Evolutionary conservation across 2,329 filamentous ascomycete genomes (phyloP), one percentile per base, ranked within the genome.

Genomic region (Xylariaceae sp.): DNA sequence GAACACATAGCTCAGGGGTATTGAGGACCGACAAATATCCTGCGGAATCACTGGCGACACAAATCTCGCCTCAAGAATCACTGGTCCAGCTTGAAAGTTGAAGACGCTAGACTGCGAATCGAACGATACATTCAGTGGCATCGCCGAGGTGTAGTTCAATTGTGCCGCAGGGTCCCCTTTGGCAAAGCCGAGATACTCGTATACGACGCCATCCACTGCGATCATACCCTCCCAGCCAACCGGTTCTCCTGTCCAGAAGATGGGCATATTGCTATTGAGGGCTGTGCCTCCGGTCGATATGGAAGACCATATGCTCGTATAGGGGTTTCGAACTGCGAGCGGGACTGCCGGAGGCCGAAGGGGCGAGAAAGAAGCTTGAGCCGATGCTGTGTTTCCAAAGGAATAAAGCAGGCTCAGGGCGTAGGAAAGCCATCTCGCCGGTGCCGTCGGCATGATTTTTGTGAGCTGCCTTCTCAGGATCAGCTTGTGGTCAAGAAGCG

Each of bases 31-130:
- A 67, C 92, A 79, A 53, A 88, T 90, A 59, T 89, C 92, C 2
- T 87, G 88, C 1, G 89, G 88, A 1, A 88, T 92, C 45, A 93
- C 87, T 1, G 89, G 89, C 1, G 88, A 92, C 55, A 92, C 78
- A 72, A 88, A 82, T 11, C 78, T 79, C 6, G 81, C 73, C 0
- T 72, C 75, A 18, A 82, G 64, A 7, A 67, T 73, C 4, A 76
- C 67, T 4, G 66, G 67, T 0, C 66, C 67, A 1, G 65, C 65
- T 13, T 62, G 59, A 37, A 80, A 81, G 1, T 75, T 78, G 57
- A 81, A 71, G 65, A 78, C 79, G 6, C 77, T 79, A 42, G 73
- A 76, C 2, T 76, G 78, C 2, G 77, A 75, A 64, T 80, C 78
- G 57, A 76, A 80, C 18, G 69, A 73, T 6, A 76, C 73, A 15